A percentile compares a stretch with the other conserved stretches of the same genome.
Conservation (phyloP, 768 basidiomycete genomes). For the Hericium coralloides region DNA sequence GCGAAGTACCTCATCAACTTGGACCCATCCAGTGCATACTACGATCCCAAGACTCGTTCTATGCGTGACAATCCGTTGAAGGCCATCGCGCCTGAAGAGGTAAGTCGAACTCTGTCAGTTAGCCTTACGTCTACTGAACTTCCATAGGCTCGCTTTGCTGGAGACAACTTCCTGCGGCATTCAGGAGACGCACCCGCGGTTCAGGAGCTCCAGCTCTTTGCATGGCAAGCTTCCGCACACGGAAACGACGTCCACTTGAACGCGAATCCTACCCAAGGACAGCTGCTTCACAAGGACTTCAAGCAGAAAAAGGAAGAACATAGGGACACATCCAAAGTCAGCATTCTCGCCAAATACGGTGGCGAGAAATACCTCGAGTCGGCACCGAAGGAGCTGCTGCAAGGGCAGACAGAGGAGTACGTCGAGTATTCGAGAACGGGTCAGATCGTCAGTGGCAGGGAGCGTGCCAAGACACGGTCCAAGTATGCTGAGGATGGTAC, state of each 20-base stretch:
- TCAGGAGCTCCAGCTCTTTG: constrained; percentile 89
- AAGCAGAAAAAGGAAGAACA: constrained; percentile 86
- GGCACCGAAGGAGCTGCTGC: constrained; percentile 86
- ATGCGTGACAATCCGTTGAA: constrained; percentile 95
- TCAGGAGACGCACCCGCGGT: constrained; percentile 92
- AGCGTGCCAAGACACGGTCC: constrained; percentile 76
- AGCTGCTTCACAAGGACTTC: constrained; percentile 86
- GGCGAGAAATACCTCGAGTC: constrained; percentile 87
- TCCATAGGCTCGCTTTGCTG: constrained; percentile 76
- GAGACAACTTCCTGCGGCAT: constrained; percentile 90
- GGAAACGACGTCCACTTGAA: constrained; percentile 95
- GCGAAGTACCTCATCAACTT: constrained; percentile 98
- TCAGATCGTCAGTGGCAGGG: constrained; percentile 84
- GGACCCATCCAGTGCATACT: constrained; percentile 93
- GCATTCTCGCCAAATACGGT: constrained; percentile 88
- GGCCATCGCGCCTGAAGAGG: constrained; percentile 79
- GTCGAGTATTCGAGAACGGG: constrained; percentile 95
- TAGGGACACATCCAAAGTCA: constrained; percentile 80
- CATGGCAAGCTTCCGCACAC: constrained; percentile 89
- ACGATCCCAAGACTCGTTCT: constrained; percentile 98
- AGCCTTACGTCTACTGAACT: neutral
- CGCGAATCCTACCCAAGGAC: constrained; percentile 93
- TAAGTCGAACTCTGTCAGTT: constrained; percentile 28
- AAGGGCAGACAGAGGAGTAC: constrained; percentile 95
- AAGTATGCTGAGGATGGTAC: constrained; percentile 96